Conservation (phyloP, 805 yeast genomes). For the Pichia scutulata region DNA sequence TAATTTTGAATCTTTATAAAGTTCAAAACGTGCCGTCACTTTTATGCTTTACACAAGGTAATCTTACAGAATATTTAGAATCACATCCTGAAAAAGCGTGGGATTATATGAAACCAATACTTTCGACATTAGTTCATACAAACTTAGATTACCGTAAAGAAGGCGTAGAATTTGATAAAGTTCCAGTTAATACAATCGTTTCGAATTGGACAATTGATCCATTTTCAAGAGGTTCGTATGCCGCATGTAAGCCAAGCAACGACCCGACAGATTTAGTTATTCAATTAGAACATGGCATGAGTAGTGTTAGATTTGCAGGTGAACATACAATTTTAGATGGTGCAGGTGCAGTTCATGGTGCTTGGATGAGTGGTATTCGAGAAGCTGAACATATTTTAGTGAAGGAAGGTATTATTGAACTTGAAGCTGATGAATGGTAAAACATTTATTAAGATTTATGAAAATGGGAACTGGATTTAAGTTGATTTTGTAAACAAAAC, state of each 20-base stretch:
- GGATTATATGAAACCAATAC: constrained; percentile 49
- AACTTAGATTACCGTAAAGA: neutral
- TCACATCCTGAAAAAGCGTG: constrained; percentile 45
- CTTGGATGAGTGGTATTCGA: constrained; percentile 59
- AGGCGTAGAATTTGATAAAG: neutral
- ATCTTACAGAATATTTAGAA: constrained; percentile 57
- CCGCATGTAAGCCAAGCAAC: constrained; percentile 61
- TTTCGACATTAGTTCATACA: constrained; percentile 19
- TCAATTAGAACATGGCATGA: constrained; percentile 54
- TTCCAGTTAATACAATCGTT: constrained; percentile 36
- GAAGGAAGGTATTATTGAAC: constrained; percentile 16
- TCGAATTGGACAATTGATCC: constrained; percentile 80
- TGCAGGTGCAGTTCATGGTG: constrained; percentile 90
- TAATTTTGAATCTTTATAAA: constrained; percentile 52
- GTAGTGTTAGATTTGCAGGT: constrained; percentile 74
- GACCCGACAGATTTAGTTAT: constrained; percentile 58
- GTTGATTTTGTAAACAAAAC: no score
- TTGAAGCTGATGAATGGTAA: constrained; percentile 33
- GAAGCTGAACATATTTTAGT: constrained; percentile 22
- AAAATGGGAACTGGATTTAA: no score
- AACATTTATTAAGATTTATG: neutral
- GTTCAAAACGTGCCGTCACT: constrained; percentile 45
- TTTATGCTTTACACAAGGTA: constrained; percentile 63
- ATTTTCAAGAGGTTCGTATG: constrained; percentile 73
- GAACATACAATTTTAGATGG: constrained; percentile 85